phyloP scores from a whole-genome alignment of 73 alveolate species.

The Paramecium biaurelia region DNA sequence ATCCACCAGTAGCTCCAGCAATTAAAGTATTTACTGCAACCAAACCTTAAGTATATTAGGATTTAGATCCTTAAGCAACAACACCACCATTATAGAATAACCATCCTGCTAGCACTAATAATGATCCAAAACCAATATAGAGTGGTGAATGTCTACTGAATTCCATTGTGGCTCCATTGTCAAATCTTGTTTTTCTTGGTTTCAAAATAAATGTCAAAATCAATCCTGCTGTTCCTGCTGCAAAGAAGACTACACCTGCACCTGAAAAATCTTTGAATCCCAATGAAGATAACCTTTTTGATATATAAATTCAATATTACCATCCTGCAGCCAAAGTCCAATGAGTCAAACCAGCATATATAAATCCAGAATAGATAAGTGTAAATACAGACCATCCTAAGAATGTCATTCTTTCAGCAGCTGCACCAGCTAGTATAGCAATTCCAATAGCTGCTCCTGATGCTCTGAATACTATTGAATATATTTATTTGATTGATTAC shows the following conservation, averaged over 20 bases:
- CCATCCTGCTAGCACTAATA: not conserved
- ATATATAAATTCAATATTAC: not conserved
- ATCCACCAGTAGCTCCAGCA: slow-evolving; percentile 50
- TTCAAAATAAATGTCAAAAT: not conserved
- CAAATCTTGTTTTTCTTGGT: slow-evolving; percentile 38
- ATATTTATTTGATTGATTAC: not conserved
- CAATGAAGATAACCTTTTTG: not conserved
- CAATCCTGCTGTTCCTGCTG: slow-evolving; percentile 10
- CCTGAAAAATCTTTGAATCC: slow-evolving; percentile 56
- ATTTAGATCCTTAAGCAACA: not conserved
- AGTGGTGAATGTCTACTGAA: not conserved
- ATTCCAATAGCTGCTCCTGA: slow-evolving; percentile 2
- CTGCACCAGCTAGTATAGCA: not conserved
- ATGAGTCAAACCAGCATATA: slow-evolving; percentile 6
- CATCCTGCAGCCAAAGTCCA: slow-evolving; percentile 24
- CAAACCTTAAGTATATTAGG: not conserved
- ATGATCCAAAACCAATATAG: slow-evolving; percentile 19
- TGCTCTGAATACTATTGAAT: not conserved
- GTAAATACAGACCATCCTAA: not conserved
- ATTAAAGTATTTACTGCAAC: slow-evolving; percentile 26
- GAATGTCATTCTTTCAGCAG: slow-evolving; percentile 40
- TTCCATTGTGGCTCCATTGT: not conserved
- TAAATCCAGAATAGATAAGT: not conserved
- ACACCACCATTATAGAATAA: not conserved
- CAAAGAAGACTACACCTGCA: slow-evolving; percentile 22